phyloP scores from a whole-genome alignment of 106 monocot species.

The Dendrobium huoshanense region DNA sequence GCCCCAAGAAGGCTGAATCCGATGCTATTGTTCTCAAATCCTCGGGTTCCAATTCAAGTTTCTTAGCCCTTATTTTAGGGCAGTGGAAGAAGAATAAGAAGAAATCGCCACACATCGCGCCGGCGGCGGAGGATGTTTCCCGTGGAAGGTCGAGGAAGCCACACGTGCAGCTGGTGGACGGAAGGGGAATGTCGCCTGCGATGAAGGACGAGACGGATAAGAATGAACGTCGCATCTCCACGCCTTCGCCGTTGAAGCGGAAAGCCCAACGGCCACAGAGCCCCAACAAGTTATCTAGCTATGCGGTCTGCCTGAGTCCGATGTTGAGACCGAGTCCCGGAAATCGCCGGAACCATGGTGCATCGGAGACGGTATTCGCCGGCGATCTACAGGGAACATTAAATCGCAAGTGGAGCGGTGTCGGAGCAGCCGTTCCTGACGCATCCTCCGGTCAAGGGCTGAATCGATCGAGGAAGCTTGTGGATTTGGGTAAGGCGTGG shows the following conservation, averaged over 20 bases:
- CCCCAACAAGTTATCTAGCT: constrained; percentile 17
- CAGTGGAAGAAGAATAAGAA: constrained; percentile 22
- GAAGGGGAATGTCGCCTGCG: constrained; percentile 35
- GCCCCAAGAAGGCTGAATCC: constrained; percentile 11
- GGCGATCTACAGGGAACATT: constrained; percentile 19
- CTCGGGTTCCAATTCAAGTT: constrained; percentile 16
- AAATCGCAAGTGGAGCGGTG: constrained; percentile 11
- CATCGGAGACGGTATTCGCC: not conserved
- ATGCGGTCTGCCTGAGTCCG: constrained; percentile 55
- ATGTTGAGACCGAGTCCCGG: constrained; percentile 35
- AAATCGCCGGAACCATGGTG: constrained; percentile 20
- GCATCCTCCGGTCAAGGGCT: constrained; percentile 9
- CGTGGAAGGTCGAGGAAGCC: constrained; percentile 3
- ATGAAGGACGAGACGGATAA: constrained; percentile 9
- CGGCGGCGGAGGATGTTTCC: not conserved
- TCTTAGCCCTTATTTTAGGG: constrained; percentile 19
- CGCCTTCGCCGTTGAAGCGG: constrained; percentile 32
- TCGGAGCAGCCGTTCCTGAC: constrained; percentile 3
- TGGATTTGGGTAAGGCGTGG: constrained; percentile 39
- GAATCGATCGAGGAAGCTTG: constrained; percentile 58
- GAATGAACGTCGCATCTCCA: constrained; percentile 18
- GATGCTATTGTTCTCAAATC: not conserved
- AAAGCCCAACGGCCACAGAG: constrained; percentile 7
- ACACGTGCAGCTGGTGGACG: not conserved
- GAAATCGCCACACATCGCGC: not conserved